phyloP scores from a whole-genome alignment of 2,329 filamentous ascomycete species.

The Aspergillus sp. region DNA sequence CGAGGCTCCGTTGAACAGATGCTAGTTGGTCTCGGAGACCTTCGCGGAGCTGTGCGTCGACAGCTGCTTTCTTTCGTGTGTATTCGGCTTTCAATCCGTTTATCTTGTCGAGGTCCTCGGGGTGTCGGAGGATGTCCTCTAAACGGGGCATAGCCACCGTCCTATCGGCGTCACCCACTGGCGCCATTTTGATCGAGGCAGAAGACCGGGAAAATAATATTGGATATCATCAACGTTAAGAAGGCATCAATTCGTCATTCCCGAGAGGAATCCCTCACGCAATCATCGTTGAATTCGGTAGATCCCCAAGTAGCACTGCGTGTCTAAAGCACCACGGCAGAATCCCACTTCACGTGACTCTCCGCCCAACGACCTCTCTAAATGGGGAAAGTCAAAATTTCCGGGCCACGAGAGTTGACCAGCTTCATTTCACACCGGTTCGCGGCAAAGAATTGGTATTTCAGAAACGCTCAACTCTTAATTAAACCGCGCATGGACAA shows the following conservation, averaged over 20 bases:
- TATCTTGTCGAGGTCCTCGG: slow-evolving; percentile 97
- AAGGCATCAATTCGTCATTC: background rate
- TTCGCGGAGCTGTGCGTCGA: slow-evolving; percentile 86
- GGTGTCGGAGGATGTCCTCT: slow-evolving; percentile 87
- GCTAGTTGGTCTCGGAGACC: slow-evolving; percentile 91
- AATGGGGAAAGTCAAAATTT: slow-evolving; percentile 20
- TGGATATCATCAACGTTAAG: background rate
- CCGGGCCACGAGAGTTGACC: background rate
- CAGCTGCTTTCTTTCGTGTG: slow-evolving; percentile 84
- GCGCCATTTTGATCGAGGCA: slow-evolving; percentile 31
- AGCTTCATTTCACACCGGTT: background rate
- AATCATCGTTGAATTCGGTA: background rate
- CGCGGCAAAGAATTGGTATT: background rate
- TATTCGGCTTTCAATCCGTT: slow-evolving; percentile 86
- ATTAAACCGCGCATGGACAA: background rate
- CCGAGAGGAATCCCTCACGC: background rate
- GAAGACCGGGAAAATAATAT: background rate
- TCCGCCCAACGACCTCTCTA: slow-evolving; percentile 25
- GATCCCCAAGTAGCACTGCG: background rate
- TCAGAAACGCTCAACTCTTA: background rate
- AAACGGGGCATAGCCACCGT: slow-evolving; percentile 69
- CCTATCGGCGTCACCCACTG: slow-evolving; percentile 53
- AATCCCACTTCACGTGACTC: slow-evolving; percentile 30
- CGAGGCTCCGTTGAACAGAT: slow-evolving; percentile 91
- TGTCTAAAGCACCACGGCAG: slow-evolving; percentile 8